Percentiles rank a stretch among this genome's conserved stretches.
Conservation (phyloP, 1,139 yeast genomes). For the Yamadazyma aaseri region DNA sequence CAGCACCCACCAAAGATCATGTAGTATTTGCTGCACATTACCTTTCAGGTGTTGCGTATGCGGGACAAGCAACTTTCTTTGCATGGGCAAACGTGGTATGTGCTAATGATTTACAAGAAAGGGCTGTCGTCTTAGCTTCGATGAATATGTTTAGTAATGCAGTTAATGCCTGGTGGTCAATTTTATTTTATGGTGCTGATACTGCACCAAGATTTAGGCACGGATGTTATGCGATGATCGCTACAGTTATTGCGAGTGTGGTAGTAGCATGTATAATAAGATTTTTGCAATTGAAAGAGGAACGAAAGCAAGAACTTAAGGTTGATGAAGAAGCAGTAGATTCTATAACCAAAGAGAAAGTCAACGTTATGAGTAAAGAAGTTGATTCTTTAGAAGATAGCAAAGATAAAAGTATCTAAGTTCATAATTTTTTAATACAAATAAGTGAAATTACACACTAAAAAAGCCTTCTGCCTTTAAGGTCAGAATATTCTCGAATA, state of each 20-base stretch:
- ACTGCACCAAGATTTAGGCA: conserved; percentile 49
- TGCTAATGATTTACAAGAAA: conserved; percentile 51
- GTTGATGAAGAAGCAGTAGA: conserved; percentile 12
- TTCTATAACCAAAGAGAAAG: conserved; percentile 4
- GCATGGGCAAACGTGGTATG: conserved; percentile 63
- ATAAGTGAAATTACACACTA: too few species aligned
- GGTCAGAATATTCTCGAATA: too few species aligned
- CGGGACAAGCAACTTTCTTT: conserved; percentile 58
- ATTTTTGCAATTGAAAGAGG: conserved; percentile 36
- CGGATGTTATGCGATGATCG: conserved; percentile 58
- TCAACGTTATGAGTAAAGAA: conserved; percentile 4
- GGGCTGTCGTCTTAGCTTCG: conserved; percentile 58
- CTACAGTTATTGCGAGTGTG: conserved; percentile 38
- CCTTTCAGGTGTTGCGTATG: conserved; percentile 50
- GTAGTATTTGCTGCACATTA: conserved; percentile 55
- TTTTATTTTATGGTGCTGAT: conserved; percentile 49
- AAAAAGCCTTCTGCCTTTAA: too few species aligned
- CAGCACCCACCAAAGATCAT: conserved; percentile 29
- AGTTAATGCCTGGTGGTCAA: conserved; percentile 64
- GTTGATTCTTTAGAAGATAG: neutral
- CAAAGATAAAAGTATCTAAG: too few species aligned
- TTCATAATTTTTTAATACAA: too few species aligned
- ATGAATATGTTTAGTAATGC: conserved; percentile 66
- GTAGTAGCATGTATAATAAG: conserved; percentile 22
- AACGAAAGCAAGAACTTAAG: conserved; percentile 15